Base-by-base conservation (phyloP, 169 alveolate species). In the Eimeria maxima region DNA sequence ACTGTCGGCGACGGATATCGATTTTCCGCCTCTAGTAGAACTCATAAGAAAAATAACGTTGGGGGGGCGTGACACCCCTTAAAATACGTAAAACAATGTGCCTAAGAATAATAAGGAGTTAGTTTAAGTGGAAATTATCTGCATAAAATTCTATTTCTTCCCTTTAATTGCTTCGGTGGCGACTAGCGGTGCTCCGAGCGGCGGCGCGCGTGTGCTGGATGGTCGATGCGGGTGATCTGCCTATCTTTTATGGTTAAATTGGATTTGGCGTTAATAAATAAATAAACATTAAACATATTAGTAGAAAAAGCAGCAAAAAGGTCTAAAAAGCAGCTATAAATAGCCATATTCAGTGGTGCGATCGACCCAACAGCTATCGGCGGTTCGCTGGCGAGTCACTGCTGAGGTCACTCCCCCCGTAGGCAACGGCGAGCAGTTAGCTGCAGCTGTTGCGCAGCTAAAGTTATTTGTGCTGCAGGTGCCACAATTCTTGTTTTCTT, bases 401-500 rank as follows among this genome's bases (percentile, higher is more conserved):
- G 80, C 47, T 69, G 47, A 10, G 47, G 47, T 69, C 47, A 69
- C 80, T 33, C 80, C 45, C 80, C 50, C 45, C 13, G 11, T 5
- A 50, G 57, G 57, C 45, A 69, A 47, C 45, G 80, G 80, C 27
- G 44, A 27, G 42, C 18, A 22, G 22, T 69, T 69, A 10, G 80
- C 45, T 69, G 45, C 45, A 69, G 42, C 80, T 11, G 45, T 24
- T n/a, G 76, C 42, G 45, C 7, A 18, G 7, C 7, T 5, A 57
- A 24, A 13, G 67, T 57, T 3, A 13, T 57, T 14, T 16, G 24
- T 13, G 16, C 24, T 57, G 24, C 18, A 7, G 10, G 4, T 7
- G n/a, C 24, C 80, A 29, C 22, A 69, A 69, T 69, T 69, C 80
- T 69, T 69, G 80, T 69, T 69, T 69, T 69, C 11, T 13, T 69